These are phyloP conservation scores for Cladosporium velox DNA, from an alignment of 2,329 filamentous ascomycete species.

Conservation along the genomic window DNA sequence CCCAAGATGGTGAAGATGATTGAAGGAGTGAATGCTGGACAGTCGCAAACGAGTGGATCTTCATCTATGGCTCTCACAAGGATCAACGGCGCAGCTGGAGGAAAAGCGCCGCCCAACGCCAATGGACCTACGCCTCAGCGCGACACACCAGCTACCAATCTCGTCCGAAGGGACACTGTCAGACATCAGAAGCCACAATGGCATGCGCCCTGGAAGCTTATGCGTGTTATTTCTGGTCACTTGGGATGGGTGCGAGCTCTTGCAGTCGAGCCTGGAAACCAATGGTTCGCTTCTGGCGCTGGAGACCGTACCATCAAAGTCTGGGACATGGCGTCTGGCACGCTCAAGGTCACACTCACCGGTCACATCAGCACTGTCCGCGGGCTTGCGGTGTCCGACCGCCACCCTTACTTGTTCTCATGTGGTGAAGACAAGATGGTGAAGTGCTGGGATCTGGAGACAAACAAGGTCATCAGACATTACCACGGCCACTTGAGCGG, in stretches of 20 bases:
- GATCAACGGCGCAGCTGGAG: slow-evolving; percentile 46
- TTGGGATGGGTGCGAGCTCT: slow-evolving; percentile 89
- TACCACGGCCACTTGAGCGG: slow-evolving; percentile 97
- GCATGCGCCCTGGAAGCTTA: slow-evolving; percentile 98
- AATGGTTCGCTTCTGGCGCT: slow-evolving; percentile 95
- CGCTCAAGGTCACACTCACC: slow-evolving; percentile 81
- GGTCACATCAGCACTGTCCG: slow-evolving; percentile 93
- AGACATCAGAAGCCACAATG: slow-evolving; percentile 80
- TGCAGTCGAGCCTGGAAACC: slow-evolving; percentile 91
- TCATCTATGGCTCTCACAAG: slow-evolving; percentile 61
- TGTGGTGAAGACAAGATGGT: slow-evolving; percentile 99
- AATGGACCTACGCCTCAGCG: slow-evolving; percentile 56
- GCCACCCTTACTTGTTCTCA: slow-evolving; percentile 95
- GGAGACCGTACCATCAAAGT: slow-evolving; percentile 98
- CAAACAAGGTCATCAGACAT: slow-evolving; percentile 98
- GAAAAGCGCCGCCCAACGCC: slow-evolving; percentile 54
- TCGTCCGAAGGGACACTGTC: slow-evolving; percentile 65
- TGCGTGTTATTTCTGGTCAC: slow-evolving; percentile 95
- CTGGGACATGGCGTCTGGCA: slow-evolving; percentile 90
- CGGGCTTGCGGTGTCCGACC: slow-evolving; percentile 85
- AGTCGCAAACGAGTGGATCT: slow-evolving; percentile 45
- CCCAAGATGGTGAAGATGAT: slow-evolving; percentile 67
- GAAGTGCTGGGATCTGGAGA: slow-evolving; percentile 99
- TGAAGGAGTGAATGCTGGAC: slow-evolving; percentile 59
- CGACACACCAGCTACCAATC: slow-evolving; percentile 55